Evolutionary conservation across 1,284 basidiomycete genomes (phyloP).

Genomic region (Malassezia japonica): DNA sequence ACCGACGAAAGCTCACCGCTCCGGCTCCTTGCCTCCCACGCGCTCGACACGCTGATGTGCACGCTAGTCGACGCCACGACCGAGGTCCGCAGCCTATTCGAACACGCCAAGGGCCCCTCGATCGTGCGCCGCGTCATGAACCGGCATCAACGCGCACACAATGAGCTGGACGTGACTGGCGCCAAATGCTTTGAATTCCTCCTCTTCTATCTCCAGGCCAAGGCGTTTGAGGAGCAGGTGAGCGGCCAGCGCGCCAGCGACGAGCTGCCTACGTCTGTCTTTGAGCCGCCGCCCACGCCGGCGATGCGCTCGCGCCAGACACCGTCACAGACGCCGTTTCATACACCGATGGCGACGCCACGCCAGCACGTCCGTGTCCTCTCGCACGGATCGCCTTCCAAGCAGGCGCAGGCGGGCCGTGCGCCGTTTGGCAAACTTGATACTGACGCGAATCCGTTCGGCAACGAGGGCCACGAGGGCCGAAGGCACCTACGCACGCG

Average conservation of each 20-base stretch:
- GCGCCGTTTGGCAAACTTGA: not conserved
- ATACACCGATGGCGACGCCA: conserved; percentile 11
- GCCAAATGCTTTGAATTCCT: conserved; percentile 17
- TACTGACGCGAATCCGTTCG: not conserved
- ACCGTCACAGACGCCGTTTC: conserved; percentile 6
- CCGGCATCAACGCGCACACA: not conserved
- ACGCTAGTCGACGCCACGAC: conserved; percentile 11
- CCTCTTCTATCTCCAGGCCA: conserved; percentile 13
- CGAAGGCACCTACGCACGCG: not conserved
- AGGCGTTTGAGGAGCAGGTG: conserved; percentile 15
- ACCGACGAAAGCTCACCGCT: not conserved
- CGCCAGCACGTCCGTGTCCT: conserved; percentile 1
- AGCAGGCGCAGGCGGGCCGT: not conserved
- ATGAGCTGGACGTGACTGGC: not conserved
- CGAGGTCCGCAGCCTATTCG: conserved; percentile 7
- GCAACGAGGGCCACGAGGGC: not conserved
- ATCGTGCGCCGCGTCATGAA: conserved; percentile 14
- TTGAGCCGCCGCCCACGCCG: not conserved
- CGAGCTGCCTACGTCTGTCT: not conserved
- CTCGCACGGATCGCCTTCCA: conserved; percentile 14
- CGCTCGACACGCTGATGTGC: conserved; percentile 19
- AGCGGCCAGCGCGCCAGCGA: not conserved
- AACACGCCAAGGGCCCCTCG: conserved; percentile 14
- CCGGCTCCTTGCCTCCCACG: conserved; percentile 11
- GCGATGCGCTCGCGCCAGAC: not conserved